Percentiles rank a stretch among this genome's conserved stretches.
Evolutionary conservation across 805 yeast genomes (phyloP).

Genomic region (Cyberlindnera suaveolens): DNA sequence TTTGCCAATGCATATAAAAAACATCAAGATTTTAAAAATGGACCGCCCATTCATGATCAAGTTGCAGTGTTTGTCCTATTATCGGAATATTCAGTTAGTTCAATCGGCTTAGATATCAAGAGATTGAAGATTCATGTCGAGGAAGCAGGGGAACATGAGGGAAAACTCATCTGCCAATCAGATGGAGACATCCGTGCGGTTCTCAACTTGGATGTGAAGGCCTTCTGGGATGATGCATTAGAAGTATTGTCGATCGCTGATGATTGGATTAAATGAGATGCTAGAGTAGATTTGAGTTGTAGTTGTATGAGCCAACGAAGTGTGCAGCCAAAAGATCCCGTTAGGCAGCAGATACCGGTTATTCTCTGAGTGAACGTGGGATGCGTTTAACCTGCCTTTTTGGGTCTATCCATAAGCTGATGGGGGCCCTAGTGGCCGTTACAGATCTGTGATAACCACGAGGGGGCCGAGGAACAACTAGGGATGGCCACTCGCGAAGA

Average conservation of each 20-base stretch:
- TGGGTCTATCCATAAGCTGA: too few relatives aligned
- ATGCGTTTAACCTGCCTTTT: too few relatives aligned
- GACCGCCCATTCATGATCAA: constrained; percentile 83
- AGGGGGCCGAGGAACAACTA: too few relatives aligned
- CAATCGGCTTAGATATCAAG: constrained; percentile 6
- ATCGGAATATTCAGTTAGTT: constrained; percentile 20
- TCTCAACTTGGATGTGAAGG: constrained; percentile 30
- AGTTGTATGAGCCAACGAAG: too few relatives aligned
- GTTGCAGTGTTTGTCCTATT: constrained; percentile 58
- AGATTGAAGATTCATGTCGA: constrained; percentile 9
- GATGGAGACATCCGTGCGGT: constrained; percentile 26
- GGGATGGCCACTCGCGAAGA: neutral
- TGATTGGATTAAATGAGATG: neutral
- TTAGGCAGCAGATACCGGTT: too few relatives aligned
- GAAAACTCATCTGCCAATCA: constrained; percentile 11
- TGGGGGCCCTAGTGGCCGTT: too few relatives aligned
- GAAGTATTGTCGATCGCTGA: neutral
- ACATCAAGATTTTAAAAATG: constrained; percentile 36
- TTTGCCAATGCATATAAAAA: constrained; percentile 40
- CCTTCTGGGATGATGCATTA: constrained; percentile 41
- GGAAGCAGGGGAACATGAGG: constrained; percentile 25
- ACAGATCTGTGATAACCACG: too few relatives aligned
- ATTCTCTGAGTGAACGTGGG: too few relatives aligned
- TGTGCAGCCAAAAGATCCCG: too few relatives aligned
- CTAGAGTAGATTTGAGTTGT: too few relatives aligned